A percentile compares a stretch with the other conserved stretches of the same genome.
Conservation (phyloP, 352 stramenopile genomes). For the Phytophthora idaei region DNA sequence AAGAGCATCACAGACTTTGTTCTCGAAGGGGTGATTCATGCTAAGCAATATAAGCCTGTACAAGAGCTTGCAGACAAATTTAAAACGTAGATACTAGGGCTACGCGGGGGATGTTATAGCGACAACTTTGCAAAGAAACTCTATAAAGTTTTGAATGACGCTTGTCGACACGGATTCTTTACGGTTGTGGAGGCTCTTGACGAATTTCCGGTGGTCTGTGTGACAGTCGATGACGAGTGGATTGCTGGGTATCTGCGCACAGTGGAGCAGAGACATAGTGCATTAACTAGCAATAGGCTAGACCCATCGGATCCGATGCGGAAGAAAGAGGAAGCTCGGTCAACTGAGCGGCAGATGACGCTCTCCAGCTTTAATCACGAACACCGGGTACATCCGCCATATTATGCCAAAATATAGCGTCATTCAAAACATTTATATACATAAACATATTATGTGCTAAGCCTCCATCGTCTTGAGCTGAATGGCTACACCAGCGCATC, state of each 20-base stretch:
- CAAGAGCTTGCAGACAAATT: background rate
- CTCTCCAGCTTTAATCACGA: constrained; percentile 84
- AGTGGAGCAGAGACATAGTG: constrained; percentile 59
- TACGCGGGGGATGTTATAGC: too few relatives aligned
- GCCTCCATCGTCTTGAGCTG: too few relatives aligned
- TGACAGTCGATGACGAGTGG: constrained; percentile 86
- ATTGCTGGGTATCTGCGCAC: constrained; percentile 80
- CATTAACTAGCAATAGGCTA: constrained; percentile 80
- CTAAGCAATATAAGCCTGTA: background rate
- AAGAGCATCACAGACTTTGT: background rate
- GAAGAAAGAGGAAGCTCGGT: constrained; percentile 65
- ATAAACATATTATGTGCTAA: too few relatives aligned
- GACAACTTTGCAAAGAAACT: too few relatives aligned
- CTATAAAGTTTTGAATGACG: constrained; percentile 18
- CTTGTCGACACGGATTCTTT: constrained; percentile 82
- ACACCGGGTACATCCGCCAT: constrained; percentile 58
- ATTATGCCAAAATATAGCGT: too few relatives aligned
- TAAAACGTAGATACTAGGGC: background rate
- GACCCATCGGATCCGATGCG: constrained; percentile 69
- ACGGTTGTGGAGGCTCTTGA: constrained; percentile 68
- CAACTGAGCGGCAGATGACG: constrained; percentile 60
- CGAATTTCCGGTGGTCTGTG: constrained; percentile 67
- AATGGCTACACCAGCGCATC: too few relatives aligned
- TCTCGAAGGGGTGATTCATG: background rate
- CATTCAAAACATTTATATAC: too few relatives aligned